Percentiles rank a stretch among this genome's conserved stretches.
Evolutionary conservation across 2,329 filamentous ascomycete species (phyloP).

Genomic region (Pseudocercospora macadamiae): DNA sequence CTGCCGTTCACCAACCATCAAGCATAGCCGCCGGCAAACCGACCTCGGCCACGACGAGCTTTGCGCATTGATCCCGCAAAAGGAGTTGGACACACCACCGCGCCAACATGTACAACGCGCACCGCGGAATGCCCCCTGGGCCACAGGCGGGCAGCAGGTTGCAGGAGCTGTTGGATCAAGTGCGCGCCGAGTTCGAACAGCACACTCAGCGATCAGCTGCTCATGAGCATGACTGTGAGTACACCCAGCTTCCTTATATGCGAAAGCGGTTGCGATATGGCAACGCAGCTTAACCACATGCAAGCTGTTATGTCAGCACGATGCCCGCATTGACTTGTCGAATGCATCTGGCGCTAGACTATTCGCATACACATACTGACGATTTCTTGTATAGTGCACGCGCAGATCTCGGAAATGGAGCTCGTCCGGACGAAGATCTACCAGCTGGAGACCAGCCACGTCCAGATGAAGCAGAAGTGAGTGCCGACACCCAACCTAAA

Average conservation of each 20-base stretch:
- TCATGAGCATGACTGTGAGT: conserved; percentile 92
- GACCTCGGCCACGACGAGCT: not conserved
- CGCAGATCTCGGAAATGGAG: conserved; percentile 93
- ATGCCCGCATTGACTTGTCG: too few relatives aligned
- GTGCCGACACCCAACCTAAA: conserved; percentile 38
- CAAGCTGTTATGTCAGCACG: too few relatives aligned
- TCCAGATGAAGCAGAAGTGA: conserved; percentile 89
- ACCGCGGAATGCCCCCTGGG: conserved; percentile 74
- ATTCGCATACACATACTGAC: conserved; percentile 16
- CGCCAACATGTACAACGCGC: conserved; percentile 75
- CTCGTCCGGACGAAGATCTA: conserved; percentile 92
- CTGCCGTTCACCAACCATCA: not conserved
- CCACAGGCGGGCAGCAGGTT: conserved; percentile 73
- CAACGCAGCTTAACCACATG: too few relatives aligned
- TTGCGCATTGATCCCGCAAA: conserved; percentile 3
- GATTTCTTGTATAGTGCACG: conserved; percentile 64
- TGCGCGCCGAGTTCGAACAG: conserved; percentile 87
- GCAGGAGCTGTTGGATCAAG: conserved; percentile 87
- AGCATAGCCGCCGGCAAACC: not conserved
- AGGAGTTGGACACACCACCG: conserved; percentile 15
- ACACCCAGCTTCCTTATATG: not conserved
- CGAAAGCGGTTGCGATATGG: not conserved
- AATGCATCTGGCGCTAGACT: too few relatives aligned
- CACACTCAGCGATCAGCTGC: conserved; percentile 73
- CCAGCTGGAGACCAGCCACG: conserved; percentile 85